Evolutionary conservation across 2,329 filamentous ascomycete genomes (phyloP), one percentile per base, ranked within the genome.

Genomic region (Albifimbria verrucaria): DNA sequence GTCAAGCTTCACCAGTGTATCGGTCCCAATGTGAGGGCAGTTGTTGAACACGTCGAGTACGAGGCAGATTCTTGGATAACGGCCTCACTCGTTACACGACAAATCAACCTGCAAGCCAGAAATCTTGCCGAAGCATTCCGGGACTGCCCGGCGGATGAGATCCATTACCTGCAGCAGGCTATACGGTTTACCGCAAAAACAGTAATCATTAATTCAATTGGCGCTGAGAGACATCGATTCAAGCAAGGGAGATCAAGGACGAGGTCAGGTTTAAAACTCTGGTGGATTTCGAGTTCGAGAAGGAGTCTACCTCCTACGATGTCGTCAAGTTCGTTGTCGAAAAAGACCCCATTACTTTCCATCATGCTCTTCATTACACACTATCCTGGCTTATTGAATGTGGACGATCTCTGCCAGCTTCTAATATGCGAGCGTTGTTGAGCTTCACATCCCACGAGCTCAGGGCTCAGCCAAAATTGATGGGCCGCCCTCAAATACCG

Each of bases 51-150:
- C 68, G 90, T 99, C 26, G 95, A 99, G 69, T 99, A 97, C 66
- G 94, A 99, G 71, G 95, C 92, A 2, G 95, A 99, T 72, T 89
- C 91, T 20, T 99, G 94, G 94, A 97, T 99, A 50, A 95, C 90
- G 53, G 93, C 94, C 3, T 96, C 92, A 7, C 80, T 97, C 49
- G 89, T 99, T 53, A 97, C 94, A 48, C 83, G 93, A 49, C 93
- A 99, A 68, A 93, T 99, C 68, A 97, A 97, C 67, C 86, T 90
- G 51, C 81, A 97, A 36, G 96, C 93, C 65, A 82, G 92, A 57
- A 89, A 94, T 63, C 88, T 97, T 53, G 87, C 92, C 0, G 90
- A 96, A 62, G 87, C 94, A 0, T 99, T 96, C 77, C 83, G 85
- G 48, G 82, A 86, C 65, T 81, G 81, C 42, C 79, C 81, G 26